A percentile compares a stretch with the other conserved stretches of the same genome.
These are phyloP conservation scores for Aspergillus ochraceoroseus DNA, from an alignment of 2,329 filamentous ascomycete species.

Conservation along the genomic window DNA sequence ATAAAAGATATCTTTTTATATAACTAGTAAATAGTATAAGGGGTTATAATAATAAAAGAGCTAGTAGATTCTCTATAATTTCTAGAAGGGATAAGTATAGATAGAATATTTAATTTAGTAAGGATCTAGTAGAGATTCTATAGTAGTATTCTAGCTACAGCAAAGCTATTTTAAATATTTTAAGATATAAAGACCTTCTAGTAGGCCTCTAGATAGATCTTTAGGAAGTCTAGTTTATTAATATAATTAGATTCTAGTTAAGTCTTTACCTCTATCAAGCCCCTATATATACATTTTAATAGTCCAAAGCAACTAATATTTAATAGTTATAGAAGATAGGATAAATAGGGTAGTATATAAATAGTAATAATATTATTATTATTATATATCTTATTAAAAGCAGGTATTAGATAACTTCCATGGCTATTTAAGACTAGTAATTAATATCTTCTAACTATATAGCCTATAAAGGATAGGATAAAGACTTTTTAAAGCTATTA, in stretches of 20 bases:
- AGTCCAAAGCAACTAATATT: conserved; percentile 12
- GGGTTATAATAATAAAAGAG: conserved; percentile 4
- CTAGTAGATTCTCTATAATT: neutral
- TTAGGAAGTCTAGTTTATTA: conserved; percentile 7
- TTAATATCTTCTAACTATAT: conserved; percentile 9
- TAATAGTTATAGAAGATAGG: conserved; percentile 10
- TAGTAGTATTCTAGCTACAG: conserved; percentile 1
- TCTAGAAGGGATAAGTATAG: conserved; percentile 4
- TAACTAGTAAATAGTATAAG: conserved; percentile 11
- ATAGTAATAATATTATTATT: conserved; percentile 13
- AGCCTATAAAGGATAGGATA: neutral
- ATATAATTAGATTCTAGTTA: conserved; percentile 6
- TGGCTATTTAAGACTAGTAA: conserved; percentile 16
- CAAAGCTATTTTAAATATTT: conserved; percentile 10
- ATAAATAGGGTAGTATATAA: neutral
- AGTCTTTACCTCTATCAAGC: neutral
- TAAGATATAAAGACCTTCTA: conserved; percentile 1
- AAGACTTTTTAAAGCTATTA: neutral
- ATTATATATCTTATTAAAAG: conserved; percentile 15
- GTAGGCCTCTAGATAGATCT: neutral
- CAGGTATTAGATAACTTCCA: conserved; percentile 14
- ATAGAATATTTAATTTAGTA: conserved; percentile 10
- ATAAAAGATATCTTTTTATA: conserved; percentile 5
- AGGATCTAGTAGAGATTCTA: conserved; percentile 8
- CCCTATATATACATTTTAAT: neutral